These are phyloP conservation scores for Euphorbia schlechtendalii DNA, from an alignment of 441 rosid genomes.

Conservation along the genomic window DNA sequence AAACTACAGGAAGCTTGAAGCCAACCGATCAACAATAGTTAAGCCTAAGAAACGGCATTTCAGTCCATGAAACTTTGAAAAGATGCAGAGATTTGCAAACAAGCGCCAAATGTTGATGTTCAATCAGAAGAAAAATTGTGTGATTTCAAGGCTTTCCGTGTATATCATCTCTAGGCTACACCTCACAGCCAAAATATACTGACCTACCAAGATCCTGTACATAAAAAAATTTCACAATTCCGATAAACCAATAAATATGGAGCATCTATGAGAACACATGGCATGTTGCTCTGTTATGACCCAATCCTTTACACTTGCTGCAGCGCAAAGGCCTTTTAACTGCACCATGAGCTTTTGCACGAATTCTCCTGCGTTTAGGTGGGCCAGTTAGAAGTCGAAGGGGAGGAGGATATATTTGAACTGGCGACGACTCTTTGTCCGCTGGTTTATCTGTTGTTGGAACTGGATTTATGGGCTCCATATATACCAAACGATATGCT, in stretches of 20 bases:
- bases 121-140: not conserved
- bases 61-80: not conserved
- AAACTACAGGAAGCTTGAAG: not conserved
- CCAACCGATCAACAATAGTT: not conserved
- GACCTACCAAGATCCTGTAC: conserved; percentile 10
- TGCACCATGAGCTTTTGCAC: conserved; percentile 25
- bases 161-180: no score
- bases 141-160: no score
- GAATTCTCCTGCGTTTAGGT: conserved; percentile 32
- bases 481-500: conserved; percentile 31
- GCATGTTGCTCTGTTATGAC: conserved; percentile 48
- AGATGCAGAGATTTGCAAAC: not conserved
- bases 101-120: not conserved
- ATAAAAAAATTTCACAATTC: conserved; percentile 9
- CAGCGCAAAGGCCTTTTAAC: conserved; percentile 40
- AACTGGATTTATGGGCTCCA: conserved; percentile 38
- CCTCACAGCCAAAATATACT: not conserved
- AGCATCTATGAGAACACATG: conserved; percentile 24
- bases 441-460: conserved; percentile 23
- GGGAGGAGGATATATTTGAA: conserved; percentile 32
- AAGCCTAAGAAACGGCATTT: not conserved
- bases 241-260: not conserved
- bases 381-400: conserved; percentile 27
- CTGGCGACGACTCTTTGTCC: conserved; percentile 11
- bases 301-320: conserved; percentile 48